A percentile compares a stretch with the other conserved stretches of the same genome.
These are phyloP conservation scores for Dalechampia spathulata DNA, from an alignment of 441 rosid genomes.

Conservation along the genomic window DNA sequence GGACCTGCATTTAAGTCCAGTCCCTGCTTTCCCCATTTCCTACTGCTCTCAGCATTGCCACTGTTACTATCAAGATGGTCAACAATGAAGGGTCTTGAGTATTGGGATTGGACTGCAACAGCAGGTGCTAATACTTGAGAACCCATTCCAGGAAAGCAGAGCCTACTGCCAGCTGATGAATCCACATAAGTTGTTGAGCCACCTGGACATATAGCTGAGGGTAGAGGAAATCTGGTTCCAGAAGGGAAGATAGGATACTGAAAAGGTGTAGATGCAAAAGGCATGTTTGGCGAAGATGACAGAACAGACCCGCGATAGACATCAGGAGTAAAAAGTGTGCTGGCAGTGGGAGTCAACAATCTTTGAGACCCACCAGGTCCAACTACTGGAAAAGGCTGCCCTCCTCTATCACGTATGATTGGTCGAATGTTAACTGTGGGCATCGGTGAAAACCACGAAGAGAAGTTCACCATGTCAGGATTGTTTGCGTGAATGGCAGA, in stretches of 20 bases:
- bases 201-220: conserved; percentile 29
- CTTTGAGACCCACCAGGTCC: conserved; percentile 39
- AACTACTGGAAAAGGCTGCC: conserved; percentile 55
- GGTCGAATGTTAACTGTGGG: conserved; percentile 55
- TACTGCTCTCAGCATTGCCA: conserved; percentile 20
- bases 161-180: conserved; percentile 29
- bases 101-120: conserved; percentile 28
- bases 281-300: conserved; percentile 35
- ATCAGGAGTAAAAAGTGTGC: conserved; percentile 24
- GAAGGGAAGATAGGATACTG: conserved; percentile 35
- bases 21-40: conserved; percentile 34
- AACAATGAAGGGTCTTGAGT: conserved; percentile 31
- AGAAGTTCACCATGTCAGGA: conserved; percentile 43
- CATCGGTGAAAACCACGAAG: conserved; percentile 60
- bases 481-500: conserved; percentile 40
- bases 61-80: conserved; percentile 18
- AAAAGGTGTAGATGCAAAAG: conserved; percentile 30
- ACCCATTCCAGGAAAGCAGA: conserved; percentile 30
- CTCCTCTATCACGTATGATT: conserved; percentile 55
- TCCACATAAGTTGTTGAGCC: conserved; percentile 30
- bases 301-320: conserved; percentile 28
- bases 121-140: conserved; percentile 31
- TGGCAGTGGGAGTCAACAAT: conserved; percentile 25
- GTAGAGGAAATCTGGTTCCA: conserved; percentile 29
- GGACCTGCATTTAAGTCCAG: conserved; percentile 46